Evolutionary conservation across 2,329 filamentous ascomycete genomes (phyloP).

Genomic region (Pyrenophora teres): DNA sequence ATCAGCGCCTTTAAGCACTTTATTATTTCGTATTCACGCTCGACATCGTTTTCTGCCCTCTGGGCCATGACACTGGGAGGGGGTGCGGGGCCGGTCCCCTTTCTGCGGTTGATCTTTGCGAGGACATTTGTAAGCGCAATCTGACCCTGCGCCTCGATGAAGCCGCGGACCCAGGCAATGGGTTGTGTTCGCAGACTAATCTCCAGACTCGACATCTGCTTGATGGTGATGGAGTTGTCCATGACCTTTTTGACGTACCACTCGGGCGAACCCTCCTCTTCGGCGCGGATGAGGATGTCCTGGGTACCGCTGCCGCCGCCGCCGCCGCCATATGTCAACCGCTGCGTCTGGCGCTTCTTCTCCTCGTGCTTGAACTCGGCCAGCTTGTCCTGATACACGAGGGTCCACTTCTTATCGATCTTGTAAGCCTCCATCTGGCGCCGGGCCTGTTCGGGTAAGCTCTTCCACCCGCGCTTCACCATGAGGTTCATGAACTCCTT

Average conservation of each 20-base stretch:
- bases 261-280: slow-evolving; percentile 94
- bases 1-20: slow-evolving; percentile 97
- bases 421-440: slow-evolving; percentile 97
- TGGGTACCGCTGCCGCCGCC: slow-evolving; percentile 46
- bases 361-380: slow-evolving; percentile 94
- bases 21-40: slow-evolving; percentile 94
- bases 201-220: slow-evolving; percentile 88
- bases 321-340: slow-evolving; percentile 62
- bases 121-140: slow-evolving; percentile 93
- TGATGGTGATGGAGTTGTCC: slow-evolving; percentile 90
- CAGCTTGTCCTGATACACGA: slow-evolving; percentile 92
- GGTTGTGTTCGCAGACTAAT: slow-evolving; percentile 95
- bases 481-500: slow-evolving; percentile 91
- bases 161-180: slow-evolving; percentile 94
- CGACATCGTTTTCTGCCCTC: slow-evolving; percentile 74
- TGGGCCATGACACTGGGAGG: slow-evolving; percentile 58
- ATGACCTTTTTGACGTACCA: slow-evolving; percentile 98
- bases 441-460: slow-evolving; percentile 89
- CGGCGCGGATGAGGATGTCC: slow-evolving; percentile 73
- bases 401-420: slow-evolving; percentile 93
- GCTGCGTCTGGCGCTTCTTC: slow-evolving; percentile 77
- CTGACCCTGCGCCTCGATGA: slow-evolving; percentile 96
- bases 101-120: slow-evolving; percentile 89
- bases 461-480: slow-evolving; percentile 98
- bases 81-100: slow-evolving; percentile 71